Evolutionary conservation across 225 moss, liverwort and hornwort genomes (phyloP).

Genomic region (Marchantia polymorpha): DNA sequence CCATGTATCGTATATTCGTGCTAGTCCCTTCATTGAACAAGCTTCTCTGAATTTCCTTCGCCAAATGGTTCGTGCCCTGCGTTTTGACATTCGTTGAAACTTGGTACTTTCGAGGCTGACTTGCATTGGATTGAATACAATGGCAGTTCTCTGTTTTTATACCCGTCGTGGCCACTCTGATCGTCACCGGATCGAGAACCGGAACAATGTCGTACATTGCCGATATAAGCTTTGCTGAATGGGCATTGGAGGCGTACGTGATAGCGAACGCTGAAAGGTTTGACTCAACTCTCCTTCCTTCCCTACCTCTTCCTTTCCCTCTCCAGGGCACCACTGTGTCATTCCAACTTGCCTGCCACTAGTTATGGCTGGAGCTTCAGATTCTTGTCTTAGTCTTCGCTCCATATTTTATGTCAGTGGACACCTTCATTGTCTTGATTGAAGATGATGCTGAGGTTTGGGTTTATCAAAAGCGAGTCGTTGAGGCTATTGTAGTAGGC

Average conservation of each 20-base stretch:
- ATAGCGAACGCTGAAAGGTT: conserved; percentile 81
- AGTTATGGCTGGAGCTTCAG: background rate
- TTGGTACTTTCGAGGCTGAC: background rate
- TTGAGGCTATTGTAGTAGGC: background rate
- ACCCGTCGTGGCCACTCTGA: conserved; percentile 73
- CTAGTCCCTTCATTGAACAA: background rate
- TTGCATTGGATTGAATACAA: background rate
- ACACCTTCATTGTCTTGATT: background rate
- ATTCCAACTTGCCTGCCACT: background rate
- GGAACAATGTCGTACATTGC: conserved; percentile 46
- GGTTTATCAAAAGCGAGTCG: no score
- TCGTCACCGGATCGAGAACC: conserved; percentile 48
- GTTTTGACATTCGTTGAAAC: background rate
- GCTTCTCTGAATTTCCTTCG: background rate
- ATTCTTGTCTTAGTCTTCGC: background rate
- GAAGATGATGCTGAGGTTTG: background rate
- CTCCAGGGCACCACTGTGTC: background rate
- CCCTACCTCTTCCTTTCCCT: background rate
- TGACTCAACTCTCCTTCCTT: background rate
- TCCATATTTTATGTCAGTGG: background rate
- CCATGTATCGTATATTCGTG: no score
- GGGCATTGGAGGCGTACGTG: conserved; percentile 83
- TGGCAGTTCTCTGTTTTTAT: conserved; percentile 87
- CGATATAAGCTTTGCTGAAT: conserved; percentile 67
- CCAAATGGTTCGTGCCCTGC: background rate